Evolutionary conservation across 768 basidiomycete genomes (phyloP), one percentile per base, ranked within the genome.

Genomic region (Imleria badia): DNA sequence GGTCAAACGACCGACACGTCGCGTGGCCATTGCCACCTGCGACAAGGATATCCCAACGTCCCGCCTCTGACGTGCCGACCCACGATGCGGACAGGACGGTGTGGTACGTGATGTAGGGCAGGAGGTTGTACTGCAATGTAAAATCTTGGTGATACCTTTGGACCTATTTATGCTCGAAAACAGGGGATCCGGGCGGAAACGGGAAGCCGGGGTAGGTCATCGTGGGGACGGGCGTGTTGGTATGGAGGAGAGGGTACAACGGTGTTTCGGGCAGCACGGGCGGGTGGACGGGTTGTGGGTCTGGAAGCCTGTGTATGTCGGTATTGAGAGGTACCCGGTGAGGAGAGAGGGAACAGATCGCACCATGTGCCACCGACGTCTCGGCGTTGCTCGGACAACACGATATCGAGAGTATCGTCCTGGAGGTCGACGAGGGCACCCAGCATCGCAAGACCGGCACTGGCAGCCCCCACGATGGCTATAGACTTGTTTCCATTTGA

Each of bases 301-400:
- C 75, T 10, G 70, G 69, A 2, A 78, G 65, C 73, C 74, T 73
- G 48, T 22, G 17, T 38, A 41, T n/a, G 3, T 14, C 20, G 8
- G 20, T 12, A 2, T 34, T 33, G n/a, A n/a, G n/a, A n/a, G n/a
- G n/a, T n/a, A n/a, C n/a, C n/a, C n/a, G n/a, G n/a, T n/a, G n/a
- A n/a, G n/a, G n/a, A n/a, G n/a, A n/a, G 20, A 36, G 29, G 31
- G 19, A 36, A 39, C 30, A 10, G 10, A 35, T 51, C 71, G 38
- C 56, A 78, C 84, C 84, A 86, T 47, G 85, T 66, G 13, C 84
- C 83, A n/a, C 81, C 83, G 6, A 85, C 72, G 57, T 73, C 75
- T 34, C 67, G 64, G 31, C 81, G 74, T 63, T 81, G 75, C 59
- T 86, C 84, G 58, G 76, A 83, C 48, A 84, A 62, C 15, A 76